Conservation (phyloP, 2,329 filamentous ascomycete species). For the Stagonosporopsis chrysanthemi region DNA sequence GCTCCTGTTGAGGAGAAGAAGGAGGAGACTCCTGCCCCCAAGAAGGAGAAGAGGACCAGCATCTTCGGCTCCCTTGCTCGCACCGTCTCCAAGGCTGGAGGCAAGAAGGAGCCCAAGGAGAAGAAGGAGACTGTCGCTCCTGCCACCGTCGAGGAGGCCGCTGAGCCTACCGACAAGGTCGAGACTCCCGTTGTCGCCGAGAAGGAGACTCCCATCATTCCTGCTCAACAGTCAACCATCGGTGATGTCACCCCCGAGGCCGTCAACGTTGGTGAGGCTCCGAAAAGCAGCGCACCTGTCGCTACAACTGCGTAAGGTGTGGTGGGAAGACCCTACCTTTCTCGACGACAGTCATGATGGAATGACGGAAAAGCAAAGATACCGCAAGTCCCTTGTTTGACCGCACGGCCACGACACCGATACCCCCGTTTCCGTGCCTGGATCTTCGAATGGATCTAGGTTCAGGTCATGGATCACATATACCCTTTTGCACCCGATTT, state of each 20-base stretch:
- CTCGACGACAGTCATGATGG: slow-evolving; percentile 52
- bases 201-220: slow-evolving; percentile 38
- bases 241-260: slow-evolving; percentile 50
- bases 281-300: slow-evolving; percentile 51
- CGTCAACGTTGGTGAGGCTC: slow-evolving; percentile 51
- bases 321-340: slow-evolving; percentile 50
- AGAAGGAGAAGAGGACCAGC: slow-evolving; percentile 84
- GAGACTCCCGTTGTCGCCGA: slow-evolving; percentile 32
- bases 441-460: slow-evolving; percentile 35
- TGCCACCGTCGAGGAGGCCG: slow-evolving; percentile 47
- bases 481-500: slow-evolving; percentile 42
- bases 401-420: slow-evolving; percentile 45
- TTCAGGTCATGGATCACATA: slow-evolving; percentile 42
- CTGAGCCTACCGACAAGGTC: slow-evolving; percentile 37
- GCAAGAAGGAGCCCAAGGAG: slow-evolving; percentile 50
- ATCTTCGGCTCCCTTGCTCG: slow-evolving; percentile 76
- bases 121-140: slow-evolving; percentile 44
- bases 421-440: slow-evolving; percentile 42
- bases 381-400: slow-evolving; percentile 51
- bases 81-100: slow-evolving; percentile 51
- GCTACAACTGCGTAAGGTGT: slow-evolving; percentile 53
- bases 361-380: slow-evolving; percentile 54
- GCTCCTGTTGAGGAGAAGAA: slow-evolving; percentile 52
- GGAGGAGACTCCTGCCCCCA: slow-evolving; percentile 53
- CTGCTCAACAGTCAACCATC: slow-evolving; percentile 43